A percentile compares a stretch with the other conserved stretches of the same genome.
Evolutionary conservation across 768 basidiomycete genomes (phyloP).

Genomic region (Austroboletus festivus): DNA sequence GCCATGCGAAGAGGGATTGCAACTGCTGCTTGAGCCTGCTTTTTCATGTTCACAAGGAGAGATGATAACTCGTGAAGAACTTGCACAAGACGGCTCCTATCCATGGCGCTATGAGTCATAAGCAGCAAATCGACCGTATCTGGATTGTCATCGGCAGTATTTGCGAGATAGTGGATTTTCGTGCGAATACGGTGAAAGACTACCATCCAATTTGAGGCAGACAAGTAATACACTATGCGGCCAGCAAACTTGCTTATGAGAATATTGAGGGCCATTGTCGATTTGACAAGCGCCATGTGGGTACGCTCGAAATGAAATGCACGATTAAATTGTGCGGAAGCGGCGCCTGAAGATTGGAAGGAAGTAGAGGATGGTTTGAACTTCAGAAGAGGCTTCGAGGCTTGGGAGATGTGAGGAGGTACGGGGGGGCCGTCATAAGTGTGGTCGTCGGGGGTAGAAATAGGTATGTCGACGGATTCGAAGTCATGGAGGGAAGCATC

Average conservation of each 20-base stretch:
- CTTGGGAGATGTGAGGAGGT: slow-evolving; percentile 41
- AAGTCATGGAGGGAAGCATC: slow-evolving; percentile 70
- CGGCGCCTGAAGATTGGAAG: slow-evolving; percentile 38
- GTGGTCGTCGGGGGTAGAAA: slow-evolving; percentile 19
- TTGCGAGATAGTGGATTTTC: slow-evolving; percentile 66
- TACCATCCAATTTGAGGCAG: slow-evolving; percentile 82
- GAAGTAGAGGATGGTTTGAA: slow-evolving; percentile 40
- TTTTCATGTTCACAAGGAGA: slow-evolving; percentile 77
- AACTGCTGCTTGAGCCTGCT: slow-evolving; percentile 67
- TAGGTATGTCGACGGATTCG: slow-evolving; percentile 50
- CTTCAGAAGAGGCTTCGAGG: slow-evolving; percentile 29
- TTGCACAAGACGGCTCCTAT: slow-evolving; percentile 62
- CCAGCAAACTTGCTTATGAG: slow-evolving; percentile 72
- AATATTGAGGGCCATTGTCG: slow-evolving; percentile 51
- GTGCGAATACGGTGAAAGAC: slow-evolving; percentile 67
- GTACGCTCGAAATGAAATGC: slow-evolving; percentile 55
- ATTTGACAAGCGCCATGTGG: slow-evolving; percentile 56
- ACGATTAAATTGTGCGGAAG: slow-evolving; percentile 23
- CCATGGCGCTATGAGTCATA: slow-evolving; percentile 74
- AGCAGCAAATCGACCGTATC: slow-evolving; percentile 77
- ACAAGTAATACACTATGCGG: slow-evolving; percentile 80
- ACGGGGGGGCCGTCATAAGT: slow-evolving; percentile 25
- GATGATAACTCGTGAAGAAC: slow-evolving; percentile 80
- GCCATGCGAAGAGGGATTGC: slow-evolving; percentile 71
- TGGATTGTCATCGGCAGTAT: slow-evolving; percentile 46